Evolutionary conservation across 768 basidiomycete species (phyloP), one percentile per base, ranked within the genome.

Genomic region (Naganishia vaughanmartiniae): DNA sequence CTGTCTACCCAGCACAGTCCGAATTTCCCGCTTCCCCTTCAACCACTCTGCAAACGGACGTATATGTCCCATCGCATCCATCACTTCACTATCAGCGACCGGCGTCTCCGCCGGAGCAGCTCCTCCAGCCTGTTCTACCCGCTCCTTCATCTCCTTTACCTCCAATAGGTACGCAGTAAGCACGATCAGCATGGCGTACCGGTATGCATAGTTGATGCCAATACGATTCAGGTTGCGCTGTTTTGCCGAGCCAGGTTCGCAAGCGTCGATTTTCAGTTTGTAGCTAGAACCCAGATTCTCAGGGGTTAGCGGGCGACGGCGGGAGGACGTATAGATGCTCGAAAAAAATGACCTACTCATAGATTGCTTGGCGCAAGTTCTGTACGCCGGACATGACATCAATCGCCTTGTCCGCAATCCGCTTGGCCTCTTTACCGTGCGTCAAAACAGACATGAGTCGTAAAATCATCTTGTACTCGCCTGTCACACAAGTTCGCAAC

Each of bases 81-180:
- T 45, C 39, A 63, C 60, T 42, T 63, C 60, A 26, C 24, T 30
- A 45, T 63, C 60, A 24, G 39, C 28, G 2, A 45, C 60, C 12
- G 24, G 31, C 6, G n/a, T 28, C 14, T 63, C 39, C 12, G 74
- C 39, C 12, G 74, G 72, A 65, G 80, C 70, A 1, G 74, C 71
- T 4, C 6, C 39, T 26, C 15, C 36, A 24, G 15, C 19, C 24
- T 10, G 78, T 67, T 3, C 73, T 60, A 24, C 24, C 75, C 73
- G 21, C 31, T 31, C 63, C 54, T 69, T 55, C 33, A 74, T 55
- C 26, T 76, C 80, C 65, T 78, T 80, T 17, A 74, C 76, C 81
- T 95, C 93, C 65, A 98, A 88, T 74, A 98, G 85, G 80, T 95
- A 98, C 79, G 96, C 93, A 57, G 96, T 90, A 70, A 99, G 91